Conservation (phyloP, 192 early-diverging fungal species). For the Coemansia sp. region DNA sequence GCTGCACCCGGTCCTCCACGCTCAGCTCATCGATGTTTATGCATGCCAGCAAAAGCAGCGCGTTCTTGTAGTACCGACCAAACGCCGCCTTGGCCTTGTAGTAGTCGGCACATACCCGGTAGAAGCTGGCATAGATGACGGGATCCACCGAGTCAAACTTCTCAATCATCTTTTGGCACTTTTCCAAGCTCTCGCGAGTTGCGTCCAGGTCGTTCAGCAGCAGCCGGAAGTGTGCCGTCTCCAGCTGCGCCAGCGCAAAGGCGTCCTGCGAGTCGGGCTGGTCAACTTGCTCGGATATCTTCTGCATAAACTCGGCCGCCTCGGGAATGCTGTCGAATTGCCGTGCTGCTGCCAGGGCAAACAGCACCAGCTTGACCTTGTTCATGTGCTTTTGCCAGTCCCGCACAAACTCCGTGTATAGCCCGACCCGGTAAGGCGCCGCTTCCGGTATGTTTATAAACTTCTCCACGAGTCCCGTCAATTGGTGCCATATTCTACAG, state of each 20-base stretch:
- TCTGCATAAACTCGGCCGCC: slow-evolving; percentile 73
- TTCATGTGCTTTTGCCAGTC: slow-evolving; percentile 97
- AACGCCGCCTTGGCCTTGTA: slow-evolving; percentile 94
- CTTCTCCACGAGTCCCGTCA: slow-evolving; percentile 75
- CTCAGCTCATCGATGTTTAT: slow-evolving; percentile 81
- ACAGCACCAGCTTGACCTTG: slow-evolving; percentile 82
- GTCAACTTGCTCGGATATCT: slow-evolving; percentile 69
- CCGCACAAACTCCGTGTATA: slow-evolving; percentile 88
- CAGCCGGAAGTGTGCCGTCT: slow-evolving; percentile 82
- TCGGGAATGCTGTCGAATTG: slow-evolving; percentile 71
- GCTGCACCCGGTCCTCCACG: slow-evolving; percentile 71
- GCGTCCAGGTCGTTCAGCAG: slow-evolving; percentile 74
- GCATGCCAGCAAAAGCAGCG: slow-evolving; percentile 90
- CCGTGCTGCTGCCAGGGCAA: slow-evolving; percentile 72
- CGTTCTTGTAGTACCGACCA: slow-evolving; percentile 93
- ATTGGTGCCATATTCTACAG: slow-evolving; percentile 94
- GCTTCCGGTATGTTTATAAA: slow-evolving; percentile 80
- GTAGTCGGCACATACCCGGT: slow-evolving; percentile 93
- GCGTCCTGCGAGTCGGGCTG: slow-evolving; percentile 73
- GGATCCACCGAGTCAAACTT: slow-evolving; percentile 64
- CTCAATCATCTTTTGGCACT: slow-evolving; percentile 74
- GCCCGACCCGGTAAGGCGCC: slow-evolving; percentile 67
- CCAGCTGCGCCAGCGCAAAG: slow-evolving; percentile 79
- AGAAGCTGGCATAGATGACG: slow-evolving; percentile 90
- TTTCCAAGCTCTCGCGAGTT: slow-evolving; percentile 82